phyloP scores from a whole-genome alignment of 2,329 filamentous ascomycete genomes.

The Colletotrichum karsti region DNA sequence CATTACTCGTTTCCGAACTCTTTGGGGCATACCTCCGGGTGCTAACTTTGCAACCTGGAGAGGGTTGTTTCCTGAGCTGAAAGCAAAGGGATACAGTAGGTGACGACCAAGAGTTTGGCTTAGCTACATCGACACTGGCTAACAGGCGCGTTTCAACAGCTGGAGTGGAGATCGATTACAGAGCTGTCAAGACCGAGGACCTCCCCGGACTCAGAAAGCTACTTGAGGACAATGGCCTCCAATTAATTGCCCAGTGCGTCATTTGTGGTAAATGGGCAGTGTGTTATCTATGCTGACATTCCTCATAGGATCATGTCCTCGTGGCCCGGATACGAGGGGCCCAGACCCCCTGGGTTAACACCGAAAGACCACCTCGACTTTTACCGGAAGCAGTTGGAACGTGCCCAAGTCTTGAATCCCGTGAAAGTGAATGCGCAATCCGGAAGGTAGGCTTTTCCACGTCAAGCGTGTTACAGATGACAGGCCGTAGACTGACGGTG shows the following conservation, averaged over 20 bases:
- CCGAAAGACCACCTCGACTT: conserved; percentile 19
- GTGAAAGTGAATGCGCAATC: conserved; percentile 29
- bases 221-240: background rate
- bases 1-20: conserved; percentile 16
- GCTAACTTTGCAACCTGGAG: conserved; percentile 24
- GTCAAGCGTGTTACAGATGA: background rate
- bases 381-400: conserved; percentile 23
- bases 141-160: no score
- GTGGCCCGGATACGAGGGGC: conserved; percentile 18
- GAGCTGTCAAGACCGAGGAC: background rate
- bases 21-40: conserved; percentile 23
- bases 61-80: conserved; percentile 21
- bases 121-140: background rate
- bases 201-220: background rate
- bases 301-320: conserved; percentile 15
- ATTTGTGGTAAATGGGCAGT: no score
- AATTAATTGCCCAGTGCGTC: conserved; percentile 6
- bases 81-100: conserved; percentile 27
- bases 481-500: no score
- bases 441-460: conserved; percentile 15
- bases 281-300: no score
- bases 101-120: background rate
- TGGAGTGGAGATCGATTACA: conserved; percentile 14
- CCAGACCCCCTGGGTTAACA: conserved; percentile 6
- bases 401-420: conserved; percentile 15